Percentiles rank a stretch among this genome's conserved stretches.
These are phyloP conservation scores for Cutaneotrichosporon cutaneum DNA, from an alignment of 1,284 basidiomycete species.

Conservation along the genomic window DNA sequence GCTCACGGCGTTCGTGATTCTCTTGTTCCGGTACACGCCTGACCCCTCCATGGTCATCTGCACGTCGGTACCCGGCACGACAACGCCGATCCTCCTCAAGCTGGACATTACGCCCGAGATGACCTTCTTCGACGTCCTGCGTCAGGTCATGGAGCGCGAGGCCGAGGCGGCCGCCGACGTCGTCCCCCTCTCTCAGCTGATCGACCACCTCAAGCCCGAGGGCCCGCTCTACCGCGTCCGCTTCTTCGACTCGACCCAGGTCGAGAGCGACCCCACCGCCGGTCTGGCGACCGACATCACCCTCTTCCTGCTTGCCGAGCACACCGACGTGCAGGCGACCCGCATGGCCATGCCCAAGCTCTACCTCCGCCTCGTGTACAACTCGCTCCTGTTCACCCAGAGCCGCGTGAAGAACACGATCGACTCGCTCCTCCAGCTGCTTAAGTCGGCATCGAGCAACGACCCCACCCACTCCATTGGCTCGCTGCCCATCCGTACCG, in stretches of 20 bases:
- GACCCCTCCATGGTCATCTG: constrained; percentile 94
- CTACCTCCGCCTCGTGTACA: constrained; percentile 83
- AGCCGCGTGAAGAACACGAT: constrained; percentile 74
- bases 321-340: constrained; percentile 65
- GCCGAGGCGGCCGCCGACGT: constrained; percentile 78
- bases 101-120: constrained; percentile 81
- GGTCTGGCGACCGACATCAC: constrained; percentile 89
- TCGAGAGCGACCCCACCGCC: constrained; percentile 74
- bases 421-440: constrained; percentile 79
- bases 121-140: constrained; percentile 88
- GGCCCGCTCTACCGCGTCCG: constrained; percentile 80
- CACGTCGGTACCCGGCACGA: constrained; percentile 73
- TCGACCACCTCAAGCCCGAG: constrained; percentile 68
- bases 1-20: constrained; percentile 82
- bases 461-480: constrained; percentile 62
- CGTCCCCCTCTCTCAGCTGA: constrained; percentile 77
- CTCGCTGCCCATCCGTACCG: constrained; percentile 75
- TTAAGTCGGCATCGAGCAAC: constrained; percentile 68
- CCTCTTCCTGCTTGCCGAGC: constrained; percentile 64
- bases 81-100: constrained; percentile 79
- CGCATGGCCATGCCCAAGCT: constrained; percentile 65
- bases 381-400: constrained; percentile 88
- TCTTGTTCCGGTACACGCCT: constrained; percentile 92
- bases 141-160: constrained; percentile 62
- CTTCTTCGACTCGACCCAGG: constrained; percentile 78